Evolutionary conservation across 176 grass and related monocot species (phyloP).

Genomic region (Cenchrus fungigraminus): DNA sequence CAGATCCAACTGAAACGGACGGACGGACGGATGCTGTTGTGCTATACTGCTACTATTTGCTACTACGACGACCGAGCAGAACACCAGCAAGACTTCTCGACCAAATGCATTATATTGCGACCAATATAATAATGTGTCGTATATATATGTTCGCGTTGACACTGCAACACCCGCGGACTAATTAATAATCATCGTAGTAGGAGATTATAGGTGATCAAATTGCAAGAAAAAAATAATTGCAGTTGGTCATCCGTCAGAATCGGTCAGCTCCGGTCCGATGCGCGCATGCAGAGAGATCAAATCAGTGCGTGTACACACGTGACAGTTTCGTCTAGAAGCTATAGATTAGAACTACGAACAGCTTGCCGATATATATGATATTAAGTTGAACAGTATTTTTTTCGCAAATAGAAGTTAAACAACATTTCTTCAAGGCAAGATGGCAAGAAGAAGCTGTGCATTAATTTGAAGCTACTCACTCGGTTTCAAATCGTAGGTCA

Average conservation of each 20-base stretch:
- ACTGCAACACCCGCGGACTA: neutral
- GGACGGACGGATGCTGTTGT: neutral
- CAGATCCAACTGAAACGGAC: conserved; percentile 19
- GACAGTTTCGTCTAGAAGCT: neutral
- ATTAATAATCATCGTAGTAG: neutral
- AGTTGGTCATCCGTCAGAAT: conserved; percentile 4
- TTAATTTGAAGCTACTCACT: no score
- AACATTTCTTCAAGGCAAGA: no score
- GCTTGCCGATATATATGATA: no score
- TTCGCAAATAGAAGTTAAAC: no score
- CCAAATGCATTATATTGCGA: neutral
- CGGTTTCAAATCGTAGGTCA: no score
- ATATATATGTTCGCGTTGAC: neutral
- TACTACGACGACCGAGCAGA: neutral
- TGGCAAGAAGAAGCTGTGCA: no score
- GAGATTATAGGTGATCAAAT: neutral
- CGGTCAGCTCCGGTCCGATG: neutral
- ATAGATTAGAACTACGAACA: neutral
- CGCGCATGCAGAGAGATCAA: neutral
- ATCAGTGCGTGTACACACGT: neutral
- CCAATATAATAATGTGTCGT: no score
- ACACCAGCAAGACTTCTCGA: neutral
- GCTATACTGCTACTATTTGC: neutral
- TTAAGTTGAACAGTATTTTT: no score
- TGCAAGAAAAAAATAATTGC: neutral